Evolutionary conservation across 192 early-diverging fungal genomes (phyloP).

Genomic region (Thamnidium elegans): DNA sequence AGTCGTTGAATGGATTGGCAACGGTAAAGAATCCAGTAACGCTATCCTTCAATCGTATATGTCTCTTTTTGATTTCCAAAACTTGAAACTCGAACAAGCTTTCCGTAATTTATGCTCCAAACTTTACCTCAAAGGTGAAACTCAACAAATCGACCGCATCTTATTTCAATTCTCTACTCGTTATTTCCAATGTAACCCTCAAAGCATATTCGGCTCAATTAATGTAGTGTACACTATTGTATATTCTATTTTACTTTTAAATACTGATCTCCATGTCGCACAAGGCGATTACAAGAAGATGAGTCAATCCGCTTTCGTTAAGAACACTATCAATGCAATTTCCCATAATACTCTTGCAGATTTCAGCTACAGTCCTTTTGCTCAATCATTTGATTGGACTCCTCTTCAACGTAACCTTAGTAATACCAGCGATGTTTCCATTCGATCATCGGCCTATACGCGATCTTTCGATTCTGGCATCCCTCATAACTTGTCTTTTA

Average conservation of each 20-base stretch:
- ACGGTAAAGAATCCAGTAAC: constrained; percentile 24
- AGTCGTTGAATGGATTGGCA: constrained; percentile 35
- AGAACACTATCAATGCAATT: constrained; percentile 63
- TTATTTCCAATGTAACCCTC: constrained; percentile 81
- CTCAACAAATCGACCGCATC: constrained; percentile 89
- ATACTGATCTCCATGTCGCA: constrained; percentile 91
- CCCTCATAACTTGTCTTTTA: neutral
- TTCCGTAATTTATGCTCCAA: constrained; percentile 64
- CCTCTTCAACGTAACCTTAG: constrained; percentile 20
- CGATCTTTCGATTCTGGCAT: neutral
- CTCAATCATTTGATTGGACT: neutral
- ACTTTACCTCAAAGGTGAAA: constrained; percentile 83
- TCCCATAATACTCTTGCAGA: constrained; percentile 23
- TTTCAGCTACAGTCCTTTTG: neutral
- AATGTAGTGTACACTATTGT: constrained; percentile 82
- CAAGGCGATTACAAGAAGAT: constrained; percentile 67
- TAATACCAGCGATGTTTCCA: neutral
- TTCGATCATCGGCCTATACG: neutral
- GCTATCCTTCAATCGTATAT: constrained; percentile 26
- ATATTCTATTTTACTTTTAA: constrained; percentile 83
- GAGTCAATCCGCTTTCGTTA: constrained; percentile 67
- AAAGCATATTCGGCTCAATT: constrained; percentile 42
- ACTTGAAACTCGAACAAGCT: constrained; percentile 28
- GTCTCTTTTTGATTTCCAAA: constrained; percentile 27
- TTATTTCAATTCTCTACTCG: constrained; percentile 73